Evolutionary conservation across 176 grass and related monocot species (phyloP), one percentile per base, ranked within the genome.

Genomic region (Aegilops sharonensis): DNA sequence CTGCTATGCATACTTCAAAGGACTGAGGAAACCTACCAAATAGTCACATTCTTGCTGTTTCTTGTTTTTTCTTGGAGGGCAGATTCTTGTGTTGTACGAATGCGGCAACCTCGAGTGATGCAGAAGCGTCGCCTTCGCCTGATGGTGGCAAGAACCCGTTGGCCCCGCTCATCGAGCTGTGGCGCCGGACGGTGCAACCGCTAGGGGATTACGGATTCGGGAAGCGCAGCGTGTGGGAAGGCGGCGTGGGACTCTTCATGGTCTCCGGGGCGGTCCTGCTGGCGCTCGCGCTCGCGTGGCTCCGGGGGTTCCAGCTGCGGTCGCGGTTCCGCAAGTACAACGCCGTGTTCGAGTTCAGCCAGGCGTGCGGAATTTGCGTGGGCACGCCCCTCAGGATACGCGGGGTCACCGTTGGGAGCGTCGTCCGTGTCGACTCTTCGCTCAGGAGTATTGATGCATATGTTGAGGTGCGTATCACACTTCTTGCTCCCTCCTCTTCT

Each of bases 231-330:
- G 89, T 99, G 73, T 99, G 94, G 97, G 97, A 99, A 81, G 97
- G 97, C 72, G 97, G 97, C 37, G 94, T 99, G 37, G 97, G 97
- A 72, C 85, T 99, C 75, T 96, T 99, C 90, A 93, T 99, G 90
- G 94, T 99, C 75, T 94, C 97, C 25, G 97, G 94, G 12, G 94
- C 90, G 0, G 92, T 68, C 18, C 64, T 99, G 23, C 83, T 99
- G 11, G 97, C 92, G 23, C 92, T 99, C 57, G 72, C 92, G 0
- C 80, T 99, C 20, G 94, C 91, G 5, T 99, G 97, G 97, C 92
- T 99, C 66, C 78, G 92, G 0, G 97, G 94, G 0, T 91, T 94
- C 90, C 94, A 97, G 87, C 67, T 96, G 35, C 87, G 97, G 29
- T 93, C 94, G 0, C 89, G 94, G 2, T 93, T 99, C 83, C 89